Evolutionary conservation across 805 yeast genomes (phyloP).

Genomic region (Saccharomycopsis sp.): DNA sequence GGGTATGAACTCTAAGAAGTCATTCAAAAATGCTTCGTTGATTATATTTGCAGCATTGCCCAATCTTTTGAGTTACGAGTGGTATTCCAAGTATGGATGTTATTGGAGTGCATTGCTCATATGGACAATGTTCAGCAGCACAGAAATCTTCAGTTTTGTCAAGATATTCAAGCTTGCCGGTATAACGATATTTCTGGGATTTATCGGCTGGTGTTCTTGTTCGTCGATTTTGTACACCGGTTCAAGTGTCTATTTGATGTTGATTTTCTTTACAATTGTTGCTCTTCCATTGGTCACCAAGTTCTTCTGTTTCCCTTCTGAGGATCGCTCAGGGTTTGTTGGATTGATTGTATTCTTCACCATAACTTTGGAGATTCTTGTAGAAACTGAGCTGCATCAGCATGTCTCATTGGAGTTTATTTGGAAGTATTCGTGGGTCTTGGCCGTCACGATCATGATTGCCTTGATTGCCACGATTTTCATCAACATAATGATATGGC

Average conservation of each 20-base stretch:
- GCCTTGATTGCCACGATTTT: constrained; percentile 33
- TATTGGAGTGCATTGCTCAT: constrained; percentile 38
- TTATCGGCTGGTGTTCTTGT: constrained; percentile 39
- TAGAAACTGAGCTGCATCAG: neutral
- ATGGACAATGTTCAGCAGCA: constrained; percentile 35
- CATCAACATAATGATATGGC: constrained; percentile 42
- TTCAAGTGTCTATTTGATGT: neutral
- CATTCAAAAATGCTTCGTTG: constrained; percentile 35
- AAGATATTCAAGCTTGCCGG: constrained; percentile 29
- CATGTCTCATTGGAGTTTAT: constrained; percentile 24
- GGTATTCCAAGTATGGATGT: constrained; percentile 39
- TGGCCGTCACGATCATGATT: constrained; percentile 34
- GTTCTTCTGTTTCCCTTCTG: constrained; percentile 2
- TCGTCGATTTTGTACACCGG: constrained; percentile 16
- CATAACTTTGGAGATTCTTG: constrained; percentile 30
- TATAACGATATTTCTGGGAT: constrained; percentile 35
- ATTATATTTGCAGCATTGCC: constrained; percentile 37
- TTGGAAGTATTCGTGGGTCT: constrained; percentile 36
- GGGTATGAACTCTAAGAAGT: constrained; percentile 37
- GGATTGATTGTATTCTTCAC: constrained; percentile 37
- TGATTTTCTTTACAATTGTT: neutral
- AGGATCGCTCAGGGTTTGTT: constrained; percentile 39
- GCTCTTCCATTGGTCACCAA: constrained; percentile 5
- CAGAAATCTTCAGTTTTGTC: constrained; percentile 27
- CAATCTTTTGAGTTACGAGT: constrained; percentile 26